Percentiles rank a stretch among this genome's conserved stretches.
These are phyloP conservation scores for Candida maris DNA, from an alignment of 805 yeast species.

Conservation along the genomic window DNA sequence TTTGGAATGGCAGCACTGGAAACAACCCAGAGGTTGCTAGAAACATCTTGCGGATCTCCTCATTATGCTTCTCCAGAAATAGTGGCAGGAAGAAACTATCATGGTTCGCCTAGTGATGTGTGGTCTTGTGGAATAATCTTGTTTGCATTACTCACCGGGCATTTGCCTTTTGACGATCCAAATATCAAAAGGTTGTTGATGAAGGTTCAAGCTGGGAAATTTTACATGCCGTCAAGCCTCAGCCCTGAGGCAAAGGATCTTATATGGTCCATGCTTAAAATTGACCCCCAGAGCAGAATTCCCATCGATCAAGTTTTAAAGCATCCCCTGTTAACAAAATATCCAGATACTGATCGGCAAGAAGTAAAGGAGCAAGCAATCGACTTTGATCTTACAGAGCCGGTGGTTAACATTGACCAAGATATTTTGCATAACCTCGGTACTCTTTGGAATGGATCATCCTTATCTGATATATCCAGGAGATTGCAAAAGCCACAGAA, in stretches of 20 bases:
- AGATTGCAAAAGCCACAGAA: conserved; percentile 23
- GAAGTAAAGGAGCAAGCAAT: conserved; percentile 11
- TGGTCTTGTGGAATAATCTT: conserved; percentile 88
- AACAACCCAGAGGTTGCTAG: conserved; percentile 62
- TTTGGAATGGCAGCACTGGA: conserved; percentile 90
- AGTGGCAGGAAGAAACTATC: conserved; percentile 72
- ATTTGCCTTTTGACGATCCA: conserved; percentile 81
- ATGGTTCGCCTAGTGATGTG: conserved; percentile 81
- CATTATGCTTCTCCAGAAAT: conserved; percentile 89
- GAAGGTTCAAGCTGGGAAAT: conserved; percentile 74
- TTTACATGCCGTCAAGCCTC: conserved; percentile 64
- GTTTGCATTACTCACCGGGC: conserved; percentile 75
- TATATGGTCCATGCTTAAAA: conserved; percentile 60
- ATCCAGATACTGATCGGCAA: conserved; percentile 40
- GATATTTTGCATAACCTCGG: conserved; percentile 52
- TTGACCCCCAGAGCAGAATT: conserved; percentile 69
- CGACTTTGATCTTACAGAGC: conserved; percentile 23
- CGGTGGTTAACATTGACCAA: conserved; percentile 37
- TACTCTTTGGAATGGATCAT: conserved; percentile 54
- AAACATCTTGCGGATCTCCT: conserved; percentile 84
- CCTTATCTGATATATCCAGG: conserved; percentile 31
- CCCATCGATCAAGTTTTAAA: conserved; percentile 60
- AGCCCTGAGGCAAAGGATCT: conserved; percentile 66
- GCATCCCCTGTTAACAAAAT: conserved; percentile 53
- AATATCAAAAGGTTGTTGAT: conserved; percentile 65